Base-by-base conservation (phyloP, 495 filamentous ascomycete genomes). In the Podospora comata region DNA sequence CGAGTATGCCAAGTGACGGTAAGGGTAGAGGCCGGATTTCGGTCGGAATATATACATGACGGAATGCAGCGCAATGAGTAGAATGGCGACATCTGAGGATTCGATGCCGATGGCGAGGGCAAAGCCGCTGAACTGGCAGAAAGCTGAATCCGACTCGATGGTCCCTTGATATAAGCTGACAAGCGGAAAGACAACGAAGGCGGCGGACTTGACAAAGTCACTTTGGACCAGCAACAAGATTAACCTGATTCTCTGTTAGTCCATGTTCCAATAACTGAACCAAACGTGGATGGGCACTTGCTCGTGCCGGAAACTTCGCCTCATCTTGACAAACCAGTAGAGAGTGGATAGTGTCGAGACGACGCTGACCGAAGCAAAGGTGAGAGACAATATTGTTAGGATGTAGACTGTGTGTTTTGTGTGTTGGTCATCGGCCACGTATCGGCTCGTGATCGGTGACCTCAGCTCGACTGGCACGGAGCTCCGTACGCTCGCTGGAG, bases 281-380 rank as follows among this genome's bases (percentile, higher is more conserved):
- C 23, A 60, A 32, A 26, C 34, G 26, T 30, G 13, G 9, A 34
- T 27, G 39, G 61, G 6, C 20, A 76, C 84, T 79, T 85, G 89
- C 90, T 89, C 87, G 74, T 92, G 91, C 62, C 91, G 85, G 76
- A 92, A 93, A 59, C 80, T 86, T 73, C 88, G 84, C 71, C 86
- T 83, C 90, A 93, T 93, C 71, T 85, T 85, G 56, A 85, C 78
- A 77, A 93, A 91, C 89, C 89, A 92, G 76, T 90, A 92, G 62
- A 89, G 79, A 20, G 87, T 78, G 56, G 81, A 72, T 5, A 87
- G 66, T 0, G 82, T 81, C 16, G 82, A 77, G 9, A 84, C 19
- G 27, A 90, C 74, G 68, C 86, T 89, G 75, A 89, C 69, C 0
- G 80, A 74, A 23, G 82, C 74, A 26, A 84, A 70, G 9, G 72